Evolutionary conservation across 2,329 filamentous ascomycete species (phyloP), one percentile per base, ranked within the genome.

Genomic region (Didymosphaeria variabile): DNA sequence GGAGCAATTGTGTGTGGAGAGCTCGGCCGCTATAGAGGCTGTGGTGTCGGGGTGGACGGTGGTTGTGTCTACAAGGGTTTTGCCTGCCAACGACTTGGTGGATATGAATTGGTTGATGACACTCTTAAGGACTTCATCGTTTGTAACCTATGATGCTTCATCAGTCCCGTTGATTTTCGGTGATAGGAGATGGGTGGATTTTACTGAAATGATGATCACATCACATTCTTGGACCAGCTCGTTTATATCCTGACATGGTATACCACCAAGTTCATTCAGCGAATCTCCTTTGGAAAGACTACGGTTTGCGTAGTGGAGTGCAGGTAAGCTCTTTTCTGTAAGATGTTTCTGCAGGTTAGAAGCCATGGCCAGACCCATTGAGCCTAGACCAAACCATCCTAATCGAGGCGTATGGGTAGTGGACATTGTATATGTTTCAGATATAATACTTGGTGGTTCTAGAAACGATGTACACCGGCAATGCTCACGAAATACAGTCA

Each of bases 301-400:
- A 9, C 83, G 80, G 58, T 85, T 85, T 59, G 74, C 79, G 62
- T 81, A 85, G 1, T 61, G 67, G 1, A 86, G 67, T 5, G 65
- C 58, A 0, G 76, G 64, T 0, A 67, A 54, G 1, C 42, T 31
- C 6, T 62, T 60, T 8, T 62, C 56, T 52, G 7, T 59, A 0
- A 85, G 61, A 53, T 85, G 71, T 29, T 74, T 80, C 44, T 85
- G 84, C 0, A 86, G 73, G 59, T 86, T 85, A 7, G 70, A 73
- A 0, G 83, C 81, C 84, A 86, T 86, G 21, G 70, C 72, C 6
- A 76, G 71, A 1, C 84, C 84, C 83, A 86, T 86, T 0, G 82
- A 85, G 1, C 84, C 83, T 0, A 86, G 78, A 4, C 84, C 84
- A 12, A 72, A 69, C 67, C 67, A 73, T 62, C 66, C 62, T 60